Evolutionary conservation across 2,329 filamentous ascomycete genomes (phyloP), one percentile per base, ranked within the genome.

Genomic region (Aspergillus caelatus): DNA sequence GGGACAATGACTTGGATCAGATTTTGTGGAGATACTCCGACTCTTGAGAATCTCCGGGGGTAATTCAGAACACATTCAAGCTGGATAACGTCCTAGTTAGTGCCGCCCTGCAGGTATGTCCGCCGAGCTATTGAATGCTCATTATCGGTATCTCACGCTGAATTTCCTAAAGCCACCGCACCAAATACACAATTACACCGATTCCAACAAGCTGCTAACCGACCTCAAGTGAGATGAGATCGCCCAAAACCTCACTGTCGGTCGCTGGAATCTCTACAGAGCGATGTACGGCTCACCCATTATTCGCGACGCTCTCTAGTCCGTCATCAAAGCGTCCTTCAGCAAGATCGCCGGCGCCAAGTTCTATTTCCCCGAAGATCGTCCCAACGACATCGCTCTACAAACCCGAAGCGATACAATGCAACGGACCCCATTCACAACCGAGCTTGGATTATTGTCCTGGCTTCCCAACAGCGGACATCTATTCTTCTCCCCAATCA

Each of bases 241-340:
- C 7, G 79, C 80, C 2, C 67, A 71, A 30, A 73, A 77, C 54
- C 75, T 83, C 6, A 74, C 77, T 36, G 73, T 84, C 0, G 81
- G 81, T n/a, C 71, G 80, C 1, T 85, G 83, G 83, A 80, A 82
- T 58, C 84, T 84, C 71, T 85, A 85, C 68, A 82, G 82, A 19
- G 81, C 81, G 23, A 75, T 79, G 39, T 81, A 82, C 67, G 75
- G 77, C 8, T 76, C 76, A 0, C 67, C 71, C 30, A 67, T 66
- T 0, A 66, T 78, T 4, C 71, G 77, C 6, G 72, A 77, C 19
- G 70, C 72, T 8, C 68, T 78, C 1, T 75, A 74, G 71, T 71
- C 73, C 5, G 71, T 80, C 11, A 79, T 85, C 67, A 81, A 83
- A 68, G 65, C 71, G 1, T 75, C 79, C 2, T 85, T 85, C 68